Evolutionary conservation across 257 asterid genomes (phyloP).

Genomic region (Nemophila menziesii): DNA sequence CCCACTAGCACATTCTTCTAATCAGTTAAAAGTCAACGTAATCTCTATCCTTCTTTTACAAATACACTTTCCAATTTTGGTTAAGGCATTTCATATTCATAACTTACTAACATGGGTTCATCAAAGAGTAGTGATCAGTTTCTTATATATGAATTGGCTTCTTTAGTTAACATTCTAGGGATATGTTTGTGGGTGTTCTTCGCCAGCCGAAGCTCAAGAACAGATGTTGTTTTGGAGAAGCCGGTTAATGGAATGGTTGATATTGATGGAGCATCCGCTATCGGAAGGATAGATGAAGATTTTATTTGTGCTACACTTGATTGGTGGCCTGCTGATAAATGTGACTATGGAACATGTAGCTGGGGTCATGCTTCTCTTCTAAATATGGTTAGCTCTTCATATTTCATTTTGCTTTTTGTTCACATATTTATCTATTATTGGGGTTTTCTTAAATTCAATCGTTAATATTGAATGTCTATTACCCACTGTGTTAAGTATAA

Average conservation of each 20-base stretch:
- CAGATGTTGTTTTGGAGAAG: constrained; percentile 20
- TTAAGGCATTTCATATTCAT: too few relatives aligned
- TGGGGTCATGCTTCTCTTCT: constrained; percentile 62
- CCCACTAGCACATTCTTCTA: too few relatives aligned
- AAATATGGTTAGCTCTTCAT: constrained; percentile 38
- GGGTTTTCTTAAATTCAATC: too few relatives aligned
- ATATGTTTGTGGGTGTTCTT: constrained; percentile 40
- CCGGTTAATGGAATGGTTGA: constrained; percentile 33
- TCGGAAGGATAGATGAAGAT: constrained; percentile 34
- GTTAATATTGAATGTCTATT: too few relatives aligned
- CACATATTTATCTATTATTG: neutral
- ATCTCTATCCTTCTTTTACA: too few relatives aligned
- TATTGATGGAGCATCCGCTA: constrained; percentile 36
- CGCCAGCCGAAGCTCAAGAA: constrained; percentile 27
- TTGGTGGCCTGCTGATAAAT: constrained; percentile 54
- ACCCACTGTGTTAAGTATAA: too few relatives aligned
- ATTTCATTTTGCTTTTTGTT: neutral
- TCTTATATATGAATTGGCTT: constrained; percentile 20
- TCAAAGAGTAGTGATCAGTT: too few relatives aligned
- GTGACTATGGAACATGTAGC: constrained; percentile 50
- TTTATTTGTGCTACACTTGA: constrained; percentile 56
- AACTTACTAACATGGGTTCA: too few relatives aligned
- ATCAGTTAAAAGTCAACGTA: too few relatives aligned
- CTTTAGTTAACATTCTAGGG: constrained; percentile 26
- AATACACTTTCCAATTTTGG: too few relatives aligned